Evolutionary conservation across 306 rosid genomes (phyloP), one percentile per base, ranked within the genome.

Genomic region (Cucurbita pepo): DNA sequence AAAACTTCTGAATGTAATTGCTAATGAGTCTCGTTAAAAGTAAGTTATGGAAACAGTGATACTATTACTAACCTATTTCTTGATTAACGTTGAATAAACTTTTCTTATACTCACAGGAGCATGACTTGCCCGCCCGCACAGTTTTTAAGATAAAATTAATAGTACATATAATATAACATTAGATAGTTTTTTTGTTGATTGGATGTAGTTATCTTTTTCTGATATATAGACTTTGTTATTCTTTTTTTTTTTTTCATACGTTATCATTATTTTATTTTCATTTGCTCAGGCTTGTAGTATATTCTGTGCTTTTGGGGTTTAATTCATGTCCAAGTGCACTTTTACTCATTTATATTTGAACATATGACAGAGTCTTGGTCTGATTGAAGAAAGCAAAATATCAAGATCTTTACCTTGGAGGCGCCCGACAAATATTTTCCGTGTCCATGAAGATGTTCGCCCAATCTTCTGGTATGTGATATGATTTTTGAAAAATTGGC

Each of bases 391-490:
- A 81, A 16, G 88, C 82, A 88, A 85, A 87, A 79, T 92, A 59
- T 77, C 85, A 37, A 88, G 98, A 80, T 79, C 93, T 57, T 79
- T 90, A 44, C 97, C 97, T 65, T 90, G 96, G 97, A 83, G 91
- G 67, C 96, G 96, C 72, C 98, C 98, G 0, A 22, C 98, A 14
- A 93, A 93, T 86, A 89, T 90, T 58, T 87, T 85, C 71, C 97
- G 95, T 75, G 75, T 85, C 16, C 88, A 62, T 79, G 97, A 93
- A 81, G 97, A 85, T 73, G 96, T 93, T 37, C 98, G 97, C 53
- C 98, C 97, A 75, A 90, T 93, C 72, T 93, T 90, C 79, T 90
- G 97, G 98, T 90, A 86, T 64, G 15, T 61, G 53, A 61, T 45
- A 37, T 45, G 52, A 58, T 72, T 67, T 73, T 62, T 58, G 38